phyloP scores from a whole-genome alignment of 2,329 filamentous ascomycete species.

The Paecilomyces fulvus region DNA sequence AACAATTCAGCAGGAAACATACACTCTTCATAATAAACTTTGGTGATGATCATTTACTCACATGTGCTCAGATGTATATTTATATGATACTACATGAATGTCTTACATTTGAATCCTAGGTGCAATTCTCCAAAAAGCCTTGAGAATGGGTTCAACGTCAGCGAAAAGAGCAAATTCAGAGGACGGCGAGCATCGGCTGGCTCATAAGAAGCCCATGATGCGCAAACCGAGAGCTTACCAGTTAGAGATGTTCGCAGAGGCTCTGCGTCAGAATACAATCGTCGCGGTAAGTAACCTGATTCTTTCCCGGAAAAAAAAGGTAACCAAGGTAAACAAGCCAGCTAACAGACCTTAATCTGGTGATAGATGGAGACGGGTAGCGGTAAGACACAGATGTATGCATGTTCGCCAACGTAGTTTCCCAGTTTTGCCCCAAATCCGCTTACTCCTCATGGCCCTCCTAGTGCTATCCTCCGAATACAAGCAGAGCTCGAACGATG shows the following conservation, averaged over 20 bases:
- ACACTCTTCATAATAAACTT: background rate
- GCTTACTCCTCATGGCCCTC: background rate
- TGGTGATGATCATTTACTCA: background rate
- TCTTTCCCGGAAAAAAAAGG: background rate
- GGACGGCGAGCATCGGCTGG: background rate
- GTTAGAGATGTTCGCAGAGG: slow-evolving; percentile 65
- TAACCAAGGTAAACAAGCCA: slow-evolving; percentile 1
- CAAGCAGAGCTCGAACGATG: slow-evolving; percentile 53
- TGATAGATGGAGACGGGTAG: slow-evolving; percentile 69
- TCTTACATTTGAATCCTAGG: background rate
- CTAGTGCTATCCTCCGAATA: slow-evolving; percentile 60
- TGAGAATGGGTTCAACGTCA: background rate
- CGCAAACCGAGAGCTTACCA: slow-evolving; percentile 53
- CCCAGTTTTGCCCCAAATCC: slow-evolving; percentile 1
- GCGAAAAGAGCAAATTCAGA: background rate
- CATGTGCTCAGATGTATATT: background rate
- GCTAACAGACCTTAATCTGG: background rate
- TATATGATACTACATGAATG: background rate
- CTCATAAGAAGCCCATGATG: background rate
- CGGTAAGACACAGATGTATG: slow-evolving; percentile 70
- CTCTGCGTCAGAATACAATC: slow-evolving; percentile 61
- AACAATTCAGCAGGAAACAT: background rate
- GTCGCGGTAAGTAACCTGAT: slow-evolving; percentile 47
- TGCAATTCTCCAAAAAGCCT: background rate
- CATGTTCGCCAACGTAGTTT: background rate